Evolutionary conservation across 805 yeast species (phyloP).

Genomic region (Saccharomyces paradoxus): DNA sequence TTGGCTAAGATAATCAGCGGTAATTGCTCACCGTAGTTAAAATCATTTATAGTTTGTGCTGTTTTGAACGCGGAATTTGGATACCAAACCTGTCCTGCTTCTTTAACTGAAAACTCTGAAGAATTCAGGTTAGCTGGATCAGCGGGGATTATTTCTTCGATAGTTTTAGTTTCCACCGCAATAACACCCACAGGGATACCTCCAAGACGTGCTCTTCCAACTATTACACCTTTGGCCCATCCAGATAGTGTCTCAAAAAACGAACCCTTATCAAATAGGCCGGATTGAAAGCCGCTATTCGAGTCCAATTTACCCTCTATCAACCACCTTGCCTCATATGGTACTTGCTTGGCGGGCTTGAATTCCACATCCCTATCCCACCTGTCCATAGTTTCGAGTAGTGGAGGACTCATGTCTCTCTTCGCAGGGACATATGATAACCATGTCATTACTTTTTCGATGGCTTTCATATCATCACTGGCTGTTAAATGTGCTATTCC

Average conservation of each 20-base stretch:
- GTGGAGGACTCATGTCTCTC: slow-evolving; percentile 81
- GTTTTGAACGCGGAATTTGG: slow-evolving; percentile 97
- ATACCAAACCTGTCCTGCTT: slow-evolving; percentile 98
- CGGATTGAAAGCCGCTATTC: slow-evolving; percentile 59
- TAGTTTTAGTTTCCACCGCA: slow-evolving; percentile 82
- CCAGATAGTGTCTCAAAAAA: slow-evolving; percentile 93
- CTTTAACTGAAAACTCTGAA: slow-evolving; percentile 73
- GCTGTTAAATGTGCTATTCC: slow-evolving; percentile 97
- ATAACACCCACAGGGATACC: slow-evolving; percentile 97
- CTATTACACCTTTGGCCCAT: slow-evolving; percentile 96
- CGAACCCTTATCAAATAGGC: slow-evolving; percentile 81
- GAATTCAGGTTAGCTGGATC: slow-evolving; percentile 96
- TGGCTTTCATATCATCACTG: slow-evolving; percentile 87
- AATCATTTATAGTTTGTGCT: slow-evolving; percentile 92
- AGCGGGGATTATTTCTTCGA: slow-evolving; percentile 85
- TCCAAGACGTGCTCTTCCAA: slow-evolving; percentile 93
- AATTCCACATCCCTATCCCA: slow-evolving; percentile 91
- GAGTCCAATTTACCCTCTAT: slow-evolving; percentile 50
- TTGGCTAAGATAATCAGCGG: slow-evolving; percentile 93
- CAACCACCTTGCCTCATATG: slow-evolving; percentile 87
- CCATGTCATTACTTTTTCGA: slow-evolving; percentile 88
- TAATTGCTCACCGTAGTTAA: slow-evolving; percentile 91
- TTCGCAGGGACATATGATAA: slow-evolving; percentile 83
- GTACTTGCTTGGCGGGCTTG: slow-evolving; percentile 58
- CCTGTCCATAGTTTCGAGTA: slow-evolving; percentile 62